A percentile compares a stretch with the other conserved stretches of the same genome.
These are phyloP conservation scores for Talaromyces sp. DNA, from an alignment of 2,329 filamentous ascomycete genomes.

Conservation along the genomic window DNA sequence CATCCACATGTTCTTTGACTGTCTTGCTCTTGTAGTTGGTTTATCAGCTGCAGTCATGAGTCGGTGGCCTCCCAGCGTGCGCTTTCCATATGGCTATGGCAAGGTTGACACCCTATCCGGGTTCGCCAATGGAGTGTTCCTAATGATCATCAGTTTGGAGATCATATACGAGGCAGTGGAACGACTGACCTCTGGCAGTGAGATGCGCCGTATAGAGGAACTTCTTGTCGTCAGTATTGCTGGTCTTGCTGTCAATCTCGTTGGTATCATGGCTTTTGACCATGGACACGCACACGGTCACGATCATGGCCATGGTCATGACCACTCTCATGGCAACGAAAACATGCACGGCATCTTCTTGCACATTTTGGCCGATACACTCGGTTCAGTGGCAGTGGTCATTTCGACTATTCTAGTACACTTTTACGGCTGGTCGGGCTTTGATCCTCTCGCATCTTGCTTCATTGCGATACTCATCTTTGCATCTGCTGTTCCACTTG, in stretches of 20 bases:
- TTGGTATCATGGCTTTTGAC: slow-evolving; percentile 83
- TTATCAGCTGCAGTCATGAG: slow-evolving; percentile 89
- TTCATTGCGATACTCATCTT: slow-evolving; percentile 92
- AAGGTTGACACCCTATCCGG: slow-evolving; percentile 96
- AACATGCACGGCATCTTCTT: slow-evolving; percentile 98
- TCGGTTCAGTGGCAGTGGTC: slow-evolving; percentile 92
- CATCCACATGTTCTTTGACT: slow-evolving; percentile 99
- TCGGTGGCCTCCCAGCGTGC: slow-evolving; percentile 87
- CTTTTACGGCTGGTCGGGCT: slow-evolving; percentile 84
- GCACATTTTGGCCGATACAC: slow-evolving; percentile 89
- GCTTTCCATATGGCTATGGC: slow-evolving; percentile 92
- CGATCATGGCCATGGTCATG: slow-evolving; percentile 44
- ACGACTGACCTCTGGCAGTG: slow-evolving; percentile 74
- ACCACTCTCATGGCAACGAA: slow-evolving; percentile 69
- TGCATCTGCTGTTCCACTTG: slow-evolving; percentile 82
- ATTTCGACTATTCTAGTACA: slow-evolving; percentile 85
- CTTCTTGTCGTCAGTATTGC: slow-evolving; percentile 83
- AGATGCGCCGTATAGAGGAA: slow-evolving; percentile 80
- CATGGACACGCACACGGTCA: slow-evolving; percentile 58
- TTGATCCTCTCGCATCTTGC: slow-evolving; percentile 91
- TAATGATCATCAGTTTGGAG: slow-evolving; percentile 93
- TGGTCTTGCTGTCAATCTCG: slow-evolving; percentile 83
- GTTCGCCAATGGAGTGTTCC: slow-evolving; percentile 91
- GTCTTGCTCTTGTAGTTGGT: slow-evolving; percentile 84
- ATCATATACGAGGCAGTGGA: slow-evolving; percentile 95